phyloP scores from a whole-genome alignment of 2,329 filamentous ascomycete species.

The Fusarium guadeloupense region DNA sequence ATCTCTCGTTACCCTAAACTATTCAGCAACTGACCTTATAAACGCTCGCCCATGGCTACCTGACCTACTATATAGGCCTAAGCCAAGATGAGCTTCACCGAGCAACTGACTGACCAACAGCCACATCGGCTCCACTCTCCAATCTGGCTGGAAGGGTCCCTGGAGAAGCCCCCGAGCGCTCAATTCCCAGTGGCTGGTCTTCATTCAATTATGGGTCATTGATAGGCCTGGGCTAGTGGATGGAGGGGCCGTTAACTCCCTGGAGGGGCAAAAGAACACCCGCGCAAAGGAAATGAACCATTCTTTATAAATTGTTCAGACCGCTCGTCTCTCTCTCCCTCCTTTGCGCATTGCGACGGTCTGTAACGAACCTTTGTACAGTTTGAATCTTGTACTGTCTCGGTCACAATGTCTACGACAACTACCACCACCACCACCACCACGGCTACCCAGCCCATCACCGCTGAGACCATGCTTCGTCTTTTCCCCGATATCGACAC shows the following conservation, averaged over 20 bases:
- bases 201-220: slow-evolving; percentile 33
- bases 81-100: slow-evolving; percentile 42
- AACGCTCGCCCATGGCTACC: not conserved
- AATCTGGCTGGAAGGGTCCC: slow-evolving; percentile 19
- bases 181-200: slow-evolving; percentile 30
- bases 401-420: slow-evolving; percentile 46
- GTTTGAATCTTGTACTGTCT: not conserved
- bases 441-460: slow-evolving; percentile 68
- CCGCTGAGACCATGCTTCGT: slow-evolving; percentile 83
- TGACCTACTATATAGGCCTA: slow-evolving; percentile 10
- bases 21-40: too few species aligned
- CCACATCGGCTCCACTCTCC: slow-evolving; percentile 36
- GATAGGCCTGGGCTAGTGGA: slow-evolving; percentile 1
- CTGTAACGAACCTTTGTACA: not conserved
- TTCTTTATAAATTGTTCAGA: slow-evolving; percentile 39
- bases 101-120: slow-evolving; percentile 35
- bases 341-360: slow-evolving; percentile 2
- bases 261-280: slow-evolving; percentile 40
- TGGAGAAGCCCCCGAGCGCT: slow-evolving; percentile 10
- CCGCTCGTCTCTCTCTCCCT: slow-evolving; percentile 25
- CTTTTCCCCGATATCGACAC: slow-evolving; percentile 87
- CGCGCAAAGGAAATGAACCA: slow-evolving; percentile 32
- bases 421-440: slow-evolving; percentile 55
- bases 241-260: slow-evolving; percentile 35
- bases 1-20: too few species aligned